A percentile compares a stretch with the other conserved stretches of the same genome.
Conservation (phyloP, 495 filamentous ascomycete species). For the Thozetella sp. region DNA sequence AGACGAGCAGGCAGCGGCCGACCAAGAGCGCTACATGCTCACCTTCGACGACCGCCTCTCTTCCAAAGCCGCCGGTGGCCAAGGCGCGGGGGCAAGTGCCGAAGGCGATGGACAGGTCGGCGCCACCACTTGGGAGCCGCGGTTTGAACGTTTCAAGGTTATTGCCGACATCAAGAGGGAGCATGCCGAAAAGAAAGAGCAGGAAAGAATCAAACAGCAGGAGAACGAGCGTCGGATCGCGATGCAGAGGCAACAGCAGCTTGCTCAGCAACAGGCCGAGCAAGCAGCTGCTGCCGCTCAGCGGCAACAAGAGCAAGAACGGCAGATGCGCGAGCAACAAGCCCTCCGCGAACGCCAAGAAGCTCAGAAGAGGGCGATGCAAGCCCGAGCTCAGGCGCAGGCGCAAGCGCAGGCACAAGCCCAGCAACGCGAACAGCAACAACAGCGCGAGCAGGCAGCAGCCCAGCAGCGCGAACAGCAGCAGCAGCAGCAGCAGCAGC, state of each 20-base stretch:
- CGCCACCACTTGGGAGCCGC: conserved; percentile 73
- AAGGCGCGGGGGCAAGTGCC: conserved; percentile 60
- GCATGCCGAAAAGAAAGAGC: conserved; percentile 72
- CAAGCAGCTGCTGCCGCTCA: conserved; percentile 23
- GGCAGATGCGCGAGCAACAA: conserved; percentile 36
- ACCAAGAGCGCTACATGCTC: conserved; percentile 90
- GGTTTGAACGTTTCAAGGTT: conserved; percentile 88
- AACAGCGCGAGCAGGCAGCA: conserved; percentile 6
- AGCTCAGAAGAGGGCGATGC: conserved; percentile 38
- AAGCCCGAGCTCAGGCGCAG: conserved; percentile 30
- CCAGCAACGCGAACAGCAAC: conserved; percentile 14
- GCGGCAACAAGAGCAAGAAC: conserved; percentile 27
- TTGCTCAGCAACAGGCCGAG: conserved; percentile 29
- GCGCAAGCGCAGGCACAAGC: conserved; percentile 34
- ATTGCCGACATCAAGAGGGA: conserved; percentile 81
- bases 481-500: not conserved
- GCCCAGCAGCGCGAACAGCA: conserved; percentile 3
- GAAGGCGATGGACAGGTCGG: conserved; percentile 76
- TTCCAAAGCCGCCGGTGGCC: conserved; percentile 55
- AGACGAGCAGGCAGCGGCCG: conserved; percentile 86
- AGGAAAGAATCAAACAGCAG: conserved; percentile 57
- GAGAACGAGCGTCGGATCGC: conserved; percentile 68
- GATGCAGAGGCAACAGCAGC: conserved; percentile 45
- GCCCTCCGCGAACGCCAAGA: conserved; percentile 27
- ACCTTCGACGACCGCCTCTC: conserved; percentile 85